Base-by-base conservation (phyloP, 495 filamentous ascomycete genomes). In the Aspergillus mulundensis region DNA sequence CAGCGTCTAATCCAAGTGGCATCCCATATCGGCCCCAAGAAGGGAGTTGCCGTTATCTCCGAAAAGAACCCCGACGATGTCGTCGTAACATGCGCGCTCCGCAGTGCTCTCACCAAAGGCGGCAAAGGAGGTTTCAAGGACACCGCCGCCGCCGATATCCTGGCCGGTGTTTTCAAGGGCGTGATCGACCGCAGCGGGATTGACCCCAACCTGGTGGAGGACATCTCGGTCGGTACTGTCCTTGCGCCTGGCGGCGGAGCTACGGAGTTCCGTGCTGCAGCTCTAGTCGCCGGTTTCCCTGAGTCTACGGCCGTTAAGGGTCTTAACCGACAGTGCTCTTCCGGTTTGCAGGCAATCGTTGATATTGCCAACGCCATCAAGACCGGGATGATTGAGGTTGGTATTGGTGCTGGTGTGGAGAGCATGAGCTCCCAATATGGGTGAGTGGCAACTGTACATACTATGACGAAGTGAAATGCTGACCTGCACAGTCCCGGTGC, bases 51-150 rank as follows among this genome's bases (percentile, higher is more conserved):
- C 49, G 72, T 70, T 7, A 64, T 89, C 58, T 74, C 82, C 41
- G 72, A 80, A 61, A 87, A 88, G 66, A 77, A 80, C 58, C 81
- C 86, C 39, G 83, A 89, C 70, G 87, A 90, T 66, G 84, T 97
- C 66, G 94, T 98, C 57, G 83, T 98, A 54, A 97, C 94, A 60
- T 89, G 87, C 64, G 90, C 89, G 60, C 88, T 97, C 66, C 91
- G 94, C 52, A 95, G 91, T 16, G 83, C 94, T 54, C 84, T 96
- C 67, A 95, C 90, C 50, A 95, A 90, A 76, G 94, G 91, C 63
- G 90, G 91, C 61, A 90, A 91, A 75, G 94, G 94, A 63, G 83
- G 81, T 28, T 94, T 98, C 81, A 97, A 97, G 81, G 95, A 98
- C 49, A 96, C 93, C 15, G 77, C 81, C 7, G 89, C 87, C 5